Percentiles rank a stretch among this genome's conserved stretches.
phyloP scores from a whole-genome alignment of 2,329 filamentous ascomycete species.

The Proliferodiscus dingleyae region DNA sequence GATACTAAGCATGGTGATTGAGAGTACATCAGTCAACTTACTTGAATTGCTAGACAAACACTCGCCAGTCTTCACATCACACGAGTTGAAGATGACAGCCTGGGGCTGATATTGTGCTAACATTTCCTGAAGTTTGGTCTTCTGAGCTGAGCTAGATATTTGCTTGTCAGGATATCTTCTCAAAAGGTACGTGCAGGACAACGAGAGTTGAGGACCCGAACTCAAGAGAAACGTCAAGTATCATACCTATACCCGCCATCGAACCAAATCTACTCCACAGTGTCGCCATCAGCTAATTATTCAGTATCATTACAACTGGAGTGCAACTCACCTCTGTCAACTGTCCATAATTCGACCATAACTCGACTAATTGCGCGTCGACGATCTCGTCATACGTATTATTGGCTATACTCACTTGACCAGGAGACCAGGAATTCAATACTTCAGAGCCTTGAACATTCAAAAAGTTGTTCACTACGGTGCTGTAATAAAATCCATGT shows the following conservation, averaged over 20 bases:
- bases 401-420: constrained; percentile 23
- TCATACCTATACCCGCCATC: constrained; percentile 24
- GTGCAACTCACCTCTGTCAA: constrained; percentile 22
- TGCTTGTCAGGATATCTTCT: too few relatives aligned
- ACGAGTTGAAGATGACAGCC: constrained; percentile 25
- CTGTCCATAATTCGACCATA: constrained; percentile 24
- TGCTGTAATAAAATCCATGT: constrained; percentile 31
- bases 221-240: too few relatives aligned
- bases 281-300: background rate
- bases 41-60: constrained; percentile 20
- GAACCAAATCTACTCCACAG: constrained; percentile 23
- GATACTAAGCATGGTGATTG: background rate
- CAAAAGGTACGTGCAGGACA: too few relatives aligned
- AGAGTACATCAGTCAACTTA: background rate
- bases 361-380: constrained; percentile 22
- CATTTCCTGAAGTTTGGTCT: constrained; percentile 17
- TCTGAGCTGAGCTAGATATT: constrained; percentile 15
- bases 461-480: constrained; percentile 31
- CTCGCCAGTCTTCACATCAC: constrained; percentile 18
- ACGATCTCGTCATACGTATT: constrained; percentile 26
- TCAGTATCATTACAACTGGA: background rate
- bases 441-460: constrained; percentile 25
- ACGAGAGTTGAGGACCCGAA: too few relatives aligned
- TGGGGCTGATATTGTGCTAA: constrained; percentile 20
- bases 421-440: constrained; percentile 11